phyloP scores from a whole-genome alignment of 352 stramenopile genomes.

The Globisporangium acanthophoron region DNA sequence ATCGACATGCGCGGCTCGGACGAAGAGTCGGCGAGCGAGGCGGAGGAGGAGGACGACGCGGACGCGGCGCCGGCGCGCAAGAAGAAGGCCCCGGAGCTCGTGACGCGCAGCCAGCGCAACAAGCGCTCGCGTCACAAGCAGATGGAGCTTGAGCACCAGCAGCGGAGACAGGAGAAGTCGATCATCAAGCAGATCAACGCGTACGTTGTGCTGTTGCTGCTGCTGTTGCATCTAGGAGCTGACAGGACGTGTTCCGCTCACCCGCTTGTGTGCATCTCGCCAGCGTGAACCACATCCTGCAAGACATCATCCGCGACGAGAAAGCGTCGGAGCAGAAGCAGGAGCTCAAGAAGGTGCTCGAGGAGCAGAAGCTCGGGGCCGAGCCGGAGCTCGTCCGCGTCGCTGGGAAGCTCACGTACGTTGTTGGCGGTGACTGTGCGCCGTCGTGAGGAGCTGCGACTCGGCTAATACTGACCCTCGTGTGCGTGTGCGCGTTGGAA shows the following conservation, averaged over 20 bases:
- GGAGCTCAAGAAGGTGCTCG: constrained; percentile 71
- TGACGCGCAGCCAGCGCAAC: constrained; percentile 73
- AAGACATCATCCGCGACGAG: constrained; percentile 63
- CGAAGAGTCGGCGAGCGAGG: constrained; percentile 24
- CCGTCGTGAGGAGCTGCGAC: not conserved
- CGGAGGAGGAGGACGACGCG: constrained; percentile 27
- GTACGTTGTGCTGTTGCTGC: constrained; percentile 28
- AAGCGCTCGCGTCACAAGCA: constrained; percentile 76
- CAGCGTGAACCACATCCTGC: constrained; percentile 64
- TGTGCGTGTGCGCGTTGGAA: not conserved
- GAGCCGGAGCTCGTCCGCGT: constrained; percentile 63
- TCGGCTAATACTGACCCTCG: not conserved
- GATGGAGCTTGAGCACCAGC: constrained; percentile 66
- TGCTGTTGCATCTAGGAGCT: too few relatives aligned
- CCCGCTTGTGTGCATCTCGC: constrained; percentile 1
- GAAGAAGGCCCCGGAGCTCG: constrained; percentile 44
- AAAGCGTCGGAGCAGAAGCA: constrained; percentile 57
- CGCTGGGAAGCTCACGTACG: constrained; percentile 69
- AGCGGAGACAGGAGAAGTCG: constrained; percentile 57
- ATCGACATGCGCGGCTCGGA: constrained; percentile 64
- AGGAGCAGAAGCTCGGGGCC: constrained; percentile 71
- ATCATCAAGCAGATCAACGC: constrained; percentile 85
- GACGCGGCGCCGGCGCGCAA: constrained; percentile 24
- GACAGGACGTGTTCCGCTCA: not conserved
- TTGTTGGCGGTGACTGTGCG: constrained; percentile 1